Base-by-base conservation (phyloP, 306 rosid genomes). In the Gillenia trifoliata region DNA sequence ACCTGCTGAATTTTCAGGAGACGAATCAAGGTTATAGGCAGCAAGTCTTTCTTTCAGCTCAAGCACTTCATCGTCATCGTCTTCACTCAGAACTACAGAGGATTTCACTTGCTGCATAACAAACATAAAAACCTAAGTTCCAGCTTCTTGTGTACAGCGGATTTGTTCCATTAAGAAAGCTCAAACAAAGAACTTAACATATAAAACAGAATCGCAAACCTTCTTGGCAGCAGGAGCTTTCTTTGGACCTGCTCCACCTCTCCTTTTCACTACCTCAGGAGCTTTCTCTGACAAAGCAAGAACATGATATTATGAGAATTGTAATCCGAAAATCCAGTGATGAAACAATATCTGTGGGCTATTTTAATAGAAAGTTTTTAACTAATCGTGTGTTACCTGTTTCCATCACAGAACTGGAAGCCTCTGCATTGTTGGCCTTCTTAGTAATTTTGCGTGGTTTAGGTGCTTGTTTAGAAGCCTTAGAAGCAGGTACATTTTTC, bases 11-110 rank as follows among this genome's bases (percentile, higher is more conserved):
- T 66, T 71, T 20, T 87, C 96, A 28, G 93, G 82, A 38, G 99
- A 88, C 56, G 97, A 78, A 2, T 80, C 93, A 0, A 94, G 83
- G 78, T 88, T 94, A 66, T 94, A 94, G 29, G 97, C 95, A 67
- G 99, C 99, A 43, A 94, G 93, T 30, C 99, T 93, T 55, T 94
- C 93, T 84, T 92, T 92, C 81, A 94, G 93, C 13, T 87, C 96
- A 8, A 76, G 83, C 61, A 94, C 79, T 40, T 92, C 90, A 0
- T 83, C 89, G 0, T 85, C 79, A 0, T 74, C 91, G 8, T 77
- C 91, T 15, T 77, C 86, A 12, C 71, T 75, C 19, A 81, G 13
- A 26, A 66, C 75, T 17, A 38, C 55, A 57, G 68, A 16, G 9
- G 80, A 25, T 62, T 75, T 76, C 41, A 45, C 87, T 92, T 88